Percentiles rank a stretch among this genome's conserved stretches.
Evolutionary conservation across 2,329 filamentous ascomycete genomes (phyloP).

Genomic region (Talaromyces sp.): DNA sequence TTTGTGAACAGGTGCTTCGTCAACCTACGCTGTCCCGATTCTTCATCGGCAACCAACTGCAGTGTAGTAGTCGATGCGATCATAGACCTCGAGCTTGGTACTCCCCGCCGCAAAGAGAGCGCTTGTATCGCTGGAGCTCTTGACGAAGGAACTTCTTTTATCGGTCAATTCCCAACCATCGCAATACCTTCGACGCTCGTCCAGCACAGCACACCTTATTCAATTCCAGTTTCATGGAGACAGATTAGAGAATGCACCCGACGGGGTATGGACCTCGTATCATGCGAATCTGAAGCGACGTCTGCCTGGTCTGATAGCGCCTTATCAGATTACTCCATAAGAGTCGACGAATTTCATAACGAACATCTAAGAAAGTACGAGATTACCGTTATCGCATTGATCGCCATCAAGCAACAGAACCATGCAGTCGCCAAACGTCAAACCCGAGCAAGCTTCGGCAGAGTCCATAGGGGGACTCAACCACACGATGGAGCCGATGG

Average conservation of each 20-base stretch:
- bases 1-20: not conserved
- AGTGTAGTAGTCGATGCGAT: not conserved
- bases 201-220: not conserved
- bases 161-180: not conserved
- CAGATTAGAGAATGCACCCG: constrained; percentile 3
- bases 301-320: not conserved
- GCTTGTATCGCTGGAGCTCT: not conserved
- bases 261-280: not conserved
- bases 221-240: constrained; percentile 1
- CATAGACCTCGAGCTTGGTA: not conserved
- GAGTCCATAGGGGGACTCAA: constrained; percentile 1
- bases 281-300: constrained; percentile 2
- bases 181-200: not conserved
- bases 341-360: not conserved
- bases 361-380: not conserved
- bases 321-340: not conserved
- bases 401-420: not conserved
- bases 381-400: not conserved
- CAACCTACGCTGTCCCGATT: not conserved
- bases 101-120: not conserved
- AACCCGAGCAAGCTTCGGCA: constrained; percentile 4
- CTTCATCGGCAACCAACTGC: not conserved
- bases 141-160: not conserved
- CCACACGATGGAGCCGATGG: not conserved
- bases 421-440: constrained; percentile 15